Conservation (phyloP, 2,329 filamentous ascomycete species). For the Trichoderma cornu-damae region DNA sequence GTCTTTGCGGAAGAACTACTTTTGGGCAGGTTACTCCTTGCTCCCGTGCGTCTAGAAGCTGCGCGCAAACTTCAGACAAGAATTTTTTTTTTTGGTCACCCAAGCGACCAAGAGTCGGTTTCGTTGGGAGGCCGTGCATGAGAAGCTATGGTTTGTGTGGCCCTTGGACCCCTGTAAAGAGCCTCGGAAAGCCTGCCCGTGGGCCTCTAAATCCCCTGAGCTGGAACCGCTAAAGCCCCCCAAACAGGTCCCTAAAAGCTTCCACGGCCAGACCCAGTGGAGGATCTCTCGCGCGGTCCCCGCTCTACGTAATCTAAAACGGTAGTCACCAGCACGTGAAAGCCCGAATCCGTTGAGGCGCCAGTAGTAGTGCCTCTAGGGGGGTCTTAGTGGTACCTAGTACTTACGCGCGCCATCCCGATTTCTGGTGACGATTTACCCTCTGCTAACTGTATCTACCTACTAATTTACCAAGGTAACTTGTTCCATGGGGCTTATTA, state of each 20-base stretch:
- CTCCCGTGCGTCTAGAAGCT: slow-evolving; percentile 14
- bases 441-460: too few relatives aligned
- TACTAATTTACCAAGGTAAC: too few relatives aligned
- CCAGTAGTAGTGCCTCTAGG: neutral
- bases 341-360: slow-evolving; percentile 15
- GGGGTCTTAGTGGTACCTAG: neutral
- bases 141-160: slow-evolving; percentile 14
- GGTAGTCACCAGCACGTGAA: slow-evolving; percentile 14
- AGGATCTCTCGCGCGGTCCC: slow-evolving; percentile 6
- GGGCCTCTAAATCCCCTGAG: slow-evolving; percentile 18
- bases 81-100: slow-evolving; percentile 7
- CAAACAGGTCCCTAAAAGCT: slow-evolving; percentile 5
- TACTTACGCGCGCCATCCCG: too few relatives aligned
- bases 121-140: slow-evolving; percentile 20
- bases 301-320: slow-evolving; percentile 4
- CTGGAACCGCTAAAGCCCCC: slow-evolving; percentile 15
- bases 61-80: slow-evolving; percentile 17
- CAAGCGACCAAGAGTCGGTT: slow-evolving; percentile 18
- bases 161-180: slow-evolving; percentile 13
- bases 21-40: slow-evolving; percentile 16
- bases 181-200: slow-evolving; percentile 19
- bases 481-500: too few relatives aligned
- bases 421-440: too few relatives aligned
- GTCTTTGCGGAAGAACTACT: slow-evolving; percentile 13
- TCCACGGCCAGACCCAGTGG: slow-evolving; percentile 3